A percentile compares a stretch with the other conserved stretches of the same genome.
Evolutionary conservation across 179 eudicot species (phyloP).

Genomic region (Kewa caespitosa): DNA sequence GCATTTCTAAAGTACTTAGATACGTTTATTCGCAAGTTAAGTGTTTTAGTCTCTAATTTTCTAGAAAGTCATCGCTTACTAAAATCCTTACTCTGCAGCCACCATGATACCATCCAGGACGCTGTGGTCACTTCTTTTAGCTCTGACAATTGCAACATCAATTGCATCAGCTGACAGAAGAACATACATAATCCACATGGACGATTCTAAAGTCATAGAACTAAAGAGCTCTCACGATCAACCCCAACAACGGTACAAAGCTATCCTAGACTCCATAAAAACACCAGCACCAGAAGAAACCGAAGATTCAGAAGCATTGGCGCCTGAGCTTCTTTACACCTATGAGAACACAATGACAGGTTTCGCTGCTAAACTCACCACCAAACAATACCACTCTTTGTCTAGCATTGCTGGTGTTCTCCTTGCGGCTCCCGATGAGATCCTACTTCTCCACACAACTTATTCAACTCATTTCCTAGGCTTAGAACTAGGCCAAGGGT

Average conservation of each 20-base stretch:
- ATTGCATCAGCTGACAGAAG: slow-evolving; percentile 25
- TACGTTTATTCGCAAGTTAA: no score
- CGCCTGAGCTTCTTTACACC: slow-evolving; percentile 61
- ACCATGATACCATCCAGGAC: slow-evolving; percentile 14
- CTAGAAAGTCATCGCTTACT: background rate
- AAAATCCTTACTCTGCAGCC: slow-evolving; percentile 15
- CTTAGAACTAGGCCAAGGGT: slow-evolving; percentile 45
- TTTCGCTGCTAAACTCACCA: slow-evolving; percentile 59
- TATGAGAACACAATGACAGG: slow-evolving; percentile 61
- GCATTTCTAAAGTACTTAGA: no score
- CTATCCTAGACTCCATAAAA: slow-evolving; percentile 35
- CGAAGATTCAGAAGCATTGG: slow-evolving; percentile 23
- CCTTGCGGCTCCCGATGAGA: slow-evolving; percentile 43
- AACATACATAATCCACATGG: slow-evolving; percentile 63
- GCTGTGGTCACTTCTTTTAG: slow-evolving; percentile 17
- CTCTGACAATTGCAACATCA: slow-evolving; percentile 24
- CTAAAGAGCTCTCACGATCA: slow-evolving; percentile 23
- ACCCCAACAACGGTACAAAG: slow-evolving; percentile 39
- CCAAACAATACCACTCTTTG: slow-evolving; percentile 35
- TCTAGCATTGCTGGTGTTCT: slow-evolving; percentile 46
- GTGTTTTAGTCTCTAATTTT: background rate
- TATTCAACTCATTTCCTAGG: slow-evolving; percentile 67
- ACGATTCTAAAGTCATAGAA: slow-evolving; percentile 35
- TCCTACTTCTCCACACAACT: slow-evolving; percentile 63
- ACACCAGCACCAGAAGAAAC: slow-evolving; percentile 15